These are phyloP conservation scores for Candida coleopterorum DNA, from an alignment of 805 yeast species.

Conservation along the genomic window DNA sequence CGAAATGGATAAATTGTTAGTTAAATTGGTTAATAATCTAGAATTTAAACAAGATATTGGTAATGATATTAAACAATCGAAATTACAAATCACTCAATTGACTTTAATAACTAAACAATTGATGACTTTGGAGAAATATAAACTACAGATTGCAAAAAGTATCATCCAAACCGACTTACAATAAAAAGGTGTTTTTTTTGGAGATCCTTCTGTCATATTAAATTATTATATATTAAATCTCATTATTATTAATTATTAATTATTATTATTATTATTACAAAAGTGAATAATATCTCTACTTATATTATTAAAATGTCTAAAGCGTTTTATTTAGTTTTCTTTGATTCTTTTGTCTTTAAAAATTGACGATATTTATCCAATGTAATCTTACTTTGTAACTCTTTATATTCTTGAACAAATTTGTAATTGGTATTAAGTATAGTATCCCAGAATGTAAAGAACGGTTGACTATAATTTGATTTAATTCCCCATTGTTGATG, in stretches of 20 bases:
- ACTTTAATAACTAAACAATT: constrained; percentile 28
- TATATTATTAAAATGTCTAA: no score
- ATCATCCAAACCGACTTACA: constrained; percentile 1
- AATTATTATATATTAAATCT: background rate
- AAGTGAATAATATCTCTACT: no score
- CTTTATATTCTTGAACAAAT: constrained; percentile 55
- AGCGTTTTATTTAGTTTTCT: constrained; percentile 2
- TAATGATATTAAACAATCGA: constrained; percentile 2
- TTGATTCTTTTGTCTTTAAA: constrained; percentile 16
- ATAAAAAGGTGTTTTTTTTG: no score
- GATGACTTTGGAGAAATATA: constrained; percentile 18
- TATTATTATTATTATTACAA: no score
- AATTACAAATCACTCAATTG: constrained; percentile 23
- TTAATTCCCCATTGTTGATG: constrained; percentile 96
- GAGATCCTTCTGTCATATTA: no score
- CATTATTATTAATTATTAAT: background rate
- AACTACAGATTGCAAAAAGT: constrained; percentile 11
- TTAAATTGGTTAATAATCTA: constrained; percentile 15
- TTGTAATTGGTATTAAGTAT: constrained; percentile 67
- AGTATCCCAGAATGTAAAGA: constrained; percentile 90
- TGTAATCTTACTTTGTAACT: constrained; percentile 62
- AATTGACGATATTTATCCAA: constrained; percentile 62
- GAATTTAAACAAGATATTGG: constrained; percentile 1
- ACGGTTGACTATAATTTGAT: constrained; percentile 92
- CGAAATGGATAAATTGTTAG: constrained; percentile 19